Evolutionary conservation across 192 early-diverging fungal species (phyloP).

Genomic region (Thoreauomyces humboldtii): DNA sequence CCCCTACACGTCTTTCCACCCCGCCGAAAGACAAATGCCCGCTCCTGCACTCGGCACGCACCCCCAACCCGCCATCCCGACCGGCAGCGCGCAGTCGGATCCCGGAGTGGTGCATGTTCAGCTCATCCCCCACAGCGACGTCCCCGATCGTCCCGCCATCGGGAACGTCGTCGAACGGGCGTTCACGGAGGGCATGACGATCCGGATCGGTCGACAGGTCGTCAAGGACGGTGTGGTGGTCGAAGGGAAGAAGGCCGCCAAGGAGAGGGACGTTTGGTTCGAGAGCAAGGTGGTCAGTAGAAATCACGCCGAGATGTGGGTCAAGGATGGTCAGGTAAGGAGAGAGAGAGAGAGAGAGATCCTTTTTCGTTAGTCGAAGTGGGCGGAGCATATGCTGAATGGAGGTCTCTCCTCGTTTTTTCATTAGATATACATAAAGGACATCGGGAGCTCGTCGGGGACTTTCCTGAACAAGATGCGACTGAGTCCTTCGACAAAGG

Average conservation of each 20-base stretch:
- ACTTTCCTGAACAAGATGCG: slow-evolving; percentile 95
- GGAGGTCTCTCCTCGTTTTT: too few relatives aligned
- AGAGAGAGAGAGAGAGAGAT: too few relatives aligned
- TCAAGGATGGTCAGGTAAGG: slow-evolving; percentile 62
- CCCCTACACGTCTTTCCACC: too few relatives aligned
- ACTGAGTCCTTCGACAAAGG: slow-evolving; percentile 80
- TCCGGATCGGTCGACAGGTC: slow-evolving; percentile 49
- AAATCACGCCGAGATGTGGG: slow-evolving; percentile 91
- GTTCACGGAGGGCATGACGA: slow-evolving; percentile 36
- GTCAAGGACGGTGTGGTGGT: slow-evolving; percentile 35
- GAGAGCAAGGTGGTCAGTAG: slow-evolving; percentile 84
- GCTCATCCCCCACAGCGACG: slow-evolving; percentile 44
- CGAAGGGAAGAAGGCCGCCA: slow-evolving; percentile 27
- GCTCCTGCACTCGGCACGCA: too few relatives aligned
- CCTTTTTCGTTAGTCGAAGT: too few relatives aligned
- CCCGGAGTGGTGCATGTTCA: slow-evolving; percentile 27
- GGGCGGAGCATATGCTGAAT: too few relatives aligned
- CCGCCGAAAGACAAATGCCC: too few relatives aligned
- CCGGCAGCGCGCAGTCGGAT: too few relatives aligned
- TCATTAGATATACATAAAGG: slow-evolving; percentile 80
- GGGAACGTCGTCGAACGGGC: slow-evolving; percentile 45
- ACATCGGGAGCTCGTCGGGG: slow-evolving; percentile 94
- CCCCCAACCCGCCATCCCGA: too few relatives aligned
- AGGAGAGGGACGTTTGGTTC: slow-evolving; percentile 47
- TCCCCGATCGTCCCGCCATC: slow-evolving; percentile 25